A percentile compares a stretch with the other conserved stretches of the same genome.
Conservation (phyloP, 805 yeast species). For the Teunomyces pallodes region DNA sequence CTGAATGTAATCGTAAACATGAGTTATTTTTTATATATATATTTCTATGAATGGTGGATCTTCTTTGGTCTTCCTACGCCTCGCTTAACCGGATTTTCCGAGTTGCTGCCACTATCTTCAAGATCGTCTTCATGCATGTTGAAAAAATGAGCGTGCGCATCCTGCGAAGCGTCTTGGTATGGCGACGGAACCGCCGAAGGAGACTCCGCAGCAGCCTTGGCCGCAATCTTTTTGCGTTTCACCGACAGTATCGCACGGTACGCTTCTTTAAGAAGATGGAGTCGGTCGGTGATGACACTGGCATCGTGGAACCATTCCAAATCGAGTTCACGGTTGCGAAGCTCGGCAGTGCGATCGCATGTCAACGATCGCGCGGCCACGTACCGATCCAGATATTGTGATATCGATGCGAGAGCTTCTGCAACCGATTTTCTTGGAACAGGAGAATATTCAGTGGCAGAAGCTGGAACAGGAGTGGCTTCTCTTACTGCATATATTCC, state of each 20-base stretch:
- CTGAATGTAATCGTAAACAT: neutral
- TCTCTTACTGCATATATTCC: neutral
- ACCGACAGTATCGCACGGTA: constrained; percentile 23
- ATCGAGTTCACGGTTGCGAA: constrained; percentile 2
- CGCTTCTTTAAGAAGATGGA: constrained; percentile 27
- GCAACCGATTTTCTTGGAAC: constrained; percentile 5
- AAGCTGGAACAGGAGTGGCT: neutral
- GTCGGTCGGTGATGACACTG: constrained; percentile 22
- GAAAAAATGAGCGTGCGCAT: neutral
- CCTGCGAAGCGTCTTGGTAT: neutral
- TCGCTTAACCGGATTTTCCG: constrained; percentile 4
- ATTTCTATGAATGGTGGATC: neutral
- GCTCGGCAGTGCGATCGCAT: neutral
- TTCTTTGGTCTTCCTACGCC: neutral
- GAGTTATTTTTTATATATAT: neutral
- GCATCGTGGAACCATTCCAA: constrained; percentile 24
- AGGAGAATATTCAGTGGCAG: neutral
- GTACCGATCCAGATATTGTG: constrained; percentile 5
- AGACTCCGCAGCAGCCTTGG: neutral
- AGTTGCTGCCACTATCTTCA: constrained; percentile 14
- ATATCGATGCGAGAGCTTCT: constrained; percentile 9
- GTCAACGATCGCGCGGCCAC: neutral
- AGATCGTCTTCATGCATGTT: constrained; percentile 12
- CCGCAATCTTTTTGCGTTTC: constrained; percentile 15
- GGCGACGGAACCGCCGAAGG: neutral